phyloP scores from a whole-genome alignment of 2,329 filamentous ascomycete species.

The Verticillium nubilum region DNA sequence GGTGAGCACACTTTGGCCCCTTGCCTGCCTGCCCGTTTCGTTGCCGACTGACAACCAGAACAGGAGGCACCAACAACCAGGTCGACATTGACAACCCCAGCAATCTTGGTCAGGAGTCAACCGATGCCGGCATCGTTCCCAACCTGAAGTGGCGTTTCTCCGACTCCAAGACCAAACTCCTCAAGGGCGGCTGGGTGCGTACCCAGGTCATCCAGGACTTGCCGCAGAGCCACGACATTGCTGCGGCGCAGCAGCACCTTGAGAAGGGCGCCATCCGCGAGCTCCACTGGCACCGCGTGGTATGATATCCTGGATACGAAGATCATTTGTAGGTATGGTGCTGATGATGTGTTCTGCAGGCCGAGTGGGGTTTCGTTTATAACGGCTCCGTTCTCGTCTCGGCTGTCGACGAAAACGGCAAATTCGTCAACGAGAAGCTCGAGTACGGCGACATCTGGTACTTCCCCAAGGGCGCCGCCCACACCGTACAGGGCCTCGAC shows the following conservation, averaged over 20 bases:
- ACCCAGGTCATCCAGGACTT: constrained; percentile 64
- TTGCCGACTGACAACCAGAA: background rate
- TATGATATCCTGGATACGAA: constrained; percentile 26
- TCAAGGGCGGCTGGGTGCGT: constrained; percentile 60
- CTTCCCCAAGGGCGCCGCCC: constrained; percentile 60
- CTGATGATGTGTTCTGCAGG: constrained; percentile 28
- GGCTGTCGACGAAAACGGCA: constrained; percentile 57
- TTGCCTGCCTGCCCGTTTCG: background rate
- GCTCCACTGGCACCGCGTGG: constrained; percentile 63
- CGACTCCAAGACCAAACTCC: constrained; percentile 57
- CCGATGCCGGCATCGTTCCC: constrained; percentile 57
- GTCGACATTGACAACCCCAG: constrained; percentile 60
- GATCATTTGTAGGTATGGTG: background rate
- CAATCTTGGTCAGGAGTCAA: constrained; percentile 55
- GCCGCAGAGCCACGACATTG: constrained; percentile 59
- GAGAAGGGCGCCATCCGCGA: constrained; percentile 61
- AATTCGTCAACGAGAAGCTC: constrained; percentile 48
- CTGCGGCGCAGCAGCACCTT: constrained; percentile 63
- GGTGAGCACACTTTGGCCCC: constrained; percentile 32
- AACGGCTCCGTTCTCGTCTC: constrained; percentile 51
- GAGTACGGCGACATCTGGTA: constrained; percentile 63
- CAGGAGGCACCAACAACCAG: constrained; percentile 58
- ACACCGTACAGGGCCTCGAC: constrained; percentile 58
- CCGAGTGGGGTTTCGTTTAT: constrained; percentile 63
- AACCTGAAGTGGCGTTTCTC: constrained; percentile 69